Base-by-base conservation (phyloP, 805 yeast species). In the Maudiozyma saulgeensis region DNA sequence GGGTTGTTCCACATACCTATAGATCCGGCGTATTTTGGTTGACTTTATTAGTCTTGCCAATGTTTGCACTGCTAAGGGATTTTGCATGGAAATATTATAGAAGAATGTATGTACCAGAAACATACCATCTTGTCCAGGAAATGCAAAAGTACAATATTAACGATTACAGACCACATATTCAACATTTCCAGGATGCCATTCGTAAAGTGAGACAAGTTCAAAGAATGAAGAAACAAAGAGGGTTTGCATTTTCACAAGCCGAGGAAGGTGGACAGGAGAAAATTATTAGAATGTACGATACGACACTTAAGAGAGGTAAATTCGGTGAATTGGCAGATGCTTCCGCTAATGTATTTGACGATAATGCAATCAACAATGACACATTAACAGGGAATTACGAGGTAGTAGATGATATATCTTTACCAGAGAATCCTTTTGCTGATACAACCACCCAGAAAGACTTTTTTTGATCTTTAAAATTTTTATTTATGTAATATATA, bases 141-240 rank as follows among this genome's bases (percentile, higher is more conserved):
- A 87, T 93, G 64, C 99, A 93, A 68, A 93, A 93, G 70, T 89
- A 82, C 68, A 90, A 91, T 60, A 86, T 89, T 53, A 91, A 86
- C 53, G 96, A 91, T 64, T 86, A 86, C 66, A 78, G 96, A 55
- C 99, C 99, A n/a, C 80, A 96, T 58, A 81, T 90, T 78, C 96
- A 89, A 57, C 95, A 90, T 55, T 93, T 93, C 75, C 99, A 93
- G 68, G 89, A 85, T 66, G 97, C 98, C 6, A 93, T 93, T 49
- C 78, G 98, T 62, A 93, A 89, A 63, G 98, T 93, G 23, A 83
- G 99, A 68, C 99, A 95, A 68, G 98, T 93, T 38, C 96, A 91
- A 67, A 79, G 99, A 67, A 91, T 93, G 87, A 86, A 95, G 65
- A 93, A 93, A 62, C 99, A 93, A 69, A 82, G 98, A 69, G 99